Evolutionary conservation across 495 filamentous ascomycete species (phyloP), one percentile per base, ranked within the genome.

Genomic region (Neurospora sp.): DNA sequence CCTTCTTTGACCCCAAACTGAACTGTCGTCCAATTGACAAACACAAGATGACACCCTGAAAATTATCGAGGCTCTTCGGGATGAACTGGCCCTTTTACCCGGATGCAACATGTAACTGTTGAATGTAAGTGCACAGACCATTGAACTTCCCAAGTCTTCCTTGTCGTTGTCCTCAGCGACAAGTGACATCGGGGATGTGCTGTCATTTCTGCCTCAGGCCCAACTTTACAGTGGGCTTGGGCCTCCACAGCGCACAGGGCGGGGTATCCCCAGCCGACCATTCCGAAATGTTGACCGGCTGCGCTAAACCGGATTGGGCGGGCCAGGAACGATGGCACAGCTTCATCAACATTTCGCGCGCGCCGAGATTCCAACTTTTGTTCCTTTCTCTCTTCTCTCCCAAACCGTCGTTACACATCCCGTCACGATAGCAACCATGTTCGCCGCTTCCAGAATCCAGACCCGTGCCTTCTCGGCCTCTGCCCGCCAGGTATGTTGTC

Each of bases 391-490:
- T 65, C 3, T 18, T 65, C 14, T 65, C 53, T 37, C 53, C 53
- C 53, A 65, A 65, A 65, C 53, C 53, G 53, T 65, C 53, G 53
- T 65, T 8, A 65, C 53, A 18, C 53, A 31, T 61, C 12, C 48
- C 20, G 48, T 59, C 48, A 27, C 53, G 2, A 65, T 65, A 31
- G 53, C 53, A 35, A 65, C 22, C 53, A 97, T 96, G 94, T 95
- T 94, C 80, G 86, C 90, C 89, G 85, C 91, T 89, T 78, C 89
- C 86, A 80, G 86, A 88, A 83, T 91, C 85, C 94, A 97, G 89
- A 88, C 92, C 85, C 90, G 96, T 81, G 90, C 94, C 83, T 98
- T 99, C 89, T 97, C 96, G 79, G 93, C 89, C 79, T 96, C 94
- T 81, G 91, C 95, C 77, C 85, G 89, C 84, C 90, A 97, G 87